Percentiles rank a stretch among this genome's conserved stretches.
These are phyloP conservation scores for Anthracocystis panici-leucophaei DNA, from an alignment of 1,284 basidiomycete species.

Conservation along the genomic window DNA sequence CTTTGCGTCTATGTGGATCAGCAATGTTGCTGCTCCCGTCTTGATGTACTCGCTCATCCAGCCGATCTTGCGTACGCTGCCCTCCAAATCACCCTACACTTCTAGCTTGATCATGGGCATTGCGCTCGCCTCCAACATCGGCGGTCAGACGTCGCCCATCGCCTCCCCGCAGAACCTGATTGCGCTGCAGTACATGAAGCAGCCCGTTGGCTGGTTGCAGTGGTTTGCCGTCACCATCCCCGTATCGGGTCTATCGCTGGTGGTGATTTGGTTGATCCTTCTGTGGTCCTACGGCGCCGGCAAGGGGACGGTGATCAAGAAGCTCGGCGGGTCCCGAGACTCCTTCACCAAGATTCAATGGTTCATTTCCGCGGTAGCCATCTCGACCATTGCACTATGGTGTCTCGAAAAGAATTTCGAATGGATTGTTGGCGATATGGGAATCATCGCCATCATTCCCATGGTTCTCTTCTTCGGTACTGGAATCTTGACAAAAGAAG, in stretches of 20 bases:
- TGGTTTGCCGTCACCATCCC: conserved; percentile 97
- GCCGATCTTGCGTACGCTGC: conserved; percentile 93
- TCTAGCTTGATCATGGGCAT: conserved; percentile 94
- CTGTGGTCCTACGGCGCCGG: conserved; percentile 88
- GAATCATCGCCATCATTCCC: conserved; percentile 92
- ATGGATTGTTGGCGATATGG: conserved; percentile 88
- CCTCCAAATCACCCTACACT: conserved; percentile 86
- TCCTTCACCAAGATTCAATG: conserved; percentile 85
- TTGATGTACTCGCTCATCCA: conserved; percentile 96
- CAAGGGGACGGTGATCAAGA: conserved; percentile 70
- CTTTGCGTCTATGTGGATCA: conserved; percentile 99
- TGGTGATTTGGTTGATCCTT: conserved; percentile 91
- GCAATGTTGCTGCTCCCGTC: conserved; percentile 96
- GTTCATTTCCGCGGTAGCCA: conserved; percentile 86
- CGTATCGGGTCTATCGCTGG: conserved; percentile 84
- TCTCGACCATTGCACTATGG: conserved; percentile 91
- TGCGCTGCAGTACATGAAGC: conserved; percentile 87
- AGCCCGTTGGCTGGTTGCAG: conserved; percentile 85
- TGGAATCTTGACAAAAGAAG: conserved; percentile 88
- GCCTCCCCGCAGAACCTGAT: conserved; percentile 98
- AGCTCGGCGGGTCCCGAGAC: conserved; percentile 55
- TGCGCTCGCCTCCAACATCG: conserved; percentile 96
- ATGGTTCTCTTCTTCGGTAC: conserved; percentile 95
- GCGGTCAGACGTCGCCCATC: conserved; percentile 90
- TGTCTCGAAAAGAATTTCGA: conserved; percentile 88